A percentile compares a stretch with the other conserved stretches of the same genome.
These are phyloP conservation scores for Falciphora oryzae DNA, from an alignment of 2,329 filamentous ascomycete genomes.

Conservation along the genomic window DNA sequence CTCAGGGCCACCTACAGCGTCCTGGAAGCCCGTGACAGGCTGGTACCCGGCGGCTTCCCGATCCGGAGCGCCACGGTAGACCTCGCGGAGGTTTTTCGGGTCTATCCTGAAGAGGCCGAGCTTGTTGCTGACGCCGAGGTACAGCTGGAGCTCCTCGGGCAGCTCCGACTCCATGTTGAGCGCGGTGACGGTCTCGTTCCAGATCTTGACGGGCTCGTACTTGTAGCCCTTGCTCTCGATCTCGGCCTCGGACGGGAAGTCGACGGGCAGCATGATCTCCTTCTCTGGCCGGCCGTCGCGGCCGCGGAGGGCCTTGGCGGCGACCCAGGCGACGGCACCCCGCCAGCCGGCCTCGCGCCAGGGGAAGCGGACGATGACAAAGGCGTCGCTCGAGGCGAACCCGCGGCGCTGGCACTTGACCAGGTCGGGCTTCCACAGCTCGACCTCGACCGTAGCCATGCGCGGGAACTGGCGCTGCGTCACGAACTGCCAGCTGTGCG, in stretches of 20 bases:
- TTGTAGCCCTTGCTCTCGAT: conserved; percentile 54
- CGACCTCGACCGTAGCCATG: conserved; percentile 63
- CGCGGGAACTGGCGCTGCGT: conserved; percentile 64
- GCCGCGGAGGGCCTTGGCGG: conserved; percentile 47
- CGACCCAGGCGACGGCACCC: conserved; percentile 37
- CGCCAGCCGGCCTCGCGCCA: conserved; percentile 45
- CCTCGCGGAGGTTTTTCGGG: conserved; percentile 48
- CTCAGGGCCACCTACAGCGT: conserved; percentile 51
- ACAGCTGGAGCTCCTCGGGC: conserved; percentile 56
- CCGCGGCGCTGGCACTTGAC: conserved; percentile 44
- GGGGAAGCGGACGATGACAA: conserved; percentile 63
- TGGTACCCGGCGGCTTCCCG: conserved; percentile 56
- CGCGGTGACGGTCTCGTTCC: conserved; percentile 50
- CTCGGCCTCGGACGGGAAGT: conserved; percentile 51
- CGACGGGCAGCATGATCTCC: conserved; percentile 61
- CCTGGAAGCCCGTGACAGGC: conserved; percentile 61
- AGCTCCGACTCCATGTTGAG: conserved; percentile 54
- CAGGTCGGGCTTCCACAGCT: conserved; percentile 64
- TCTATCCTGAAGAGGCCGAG: conserved; percentile 66
- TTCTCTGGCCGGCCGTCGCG: conserved; percentile 48
- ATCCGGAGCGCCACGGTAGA: conserved; percentile 54
- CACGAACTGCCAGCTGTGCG: conserved; percentile 61
- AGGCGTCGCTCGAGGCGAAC: conserved; percentile 42
- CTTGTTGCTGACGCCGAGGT: conserved; percentile 60
- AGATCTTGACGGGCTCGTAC: conserved; percentile 58